phyloP scores from a whole-genome alignment of 208 protist species.

The Leishmania guyanensis region DNA sequence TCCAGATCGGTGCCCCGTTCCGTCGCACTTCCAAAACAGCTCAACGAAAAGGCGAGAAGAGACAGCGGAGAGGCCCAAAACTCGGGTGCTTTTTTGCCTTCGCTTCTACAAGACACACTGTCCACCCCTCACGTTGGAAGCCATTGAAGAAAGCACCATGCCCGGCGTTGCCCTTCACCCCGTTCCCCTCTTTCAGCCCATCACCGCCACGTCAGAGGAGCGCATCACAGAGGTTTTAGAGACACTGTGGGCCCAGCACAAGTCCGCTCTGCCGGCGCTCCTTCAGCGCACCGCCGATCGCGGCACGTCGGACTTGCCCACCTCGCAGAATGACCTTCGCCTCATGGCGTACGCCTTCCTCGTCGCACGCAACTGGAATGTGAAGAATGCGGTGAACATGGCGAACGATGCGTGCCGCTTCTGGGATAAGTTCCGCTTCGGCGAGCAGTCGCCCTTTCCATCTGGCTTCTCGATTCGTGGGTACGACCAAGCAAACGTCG shows the following conservation, averaged over 20 bases:
- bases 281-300: slow-evolving; percentile 22
- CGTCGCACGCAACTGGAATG: slow-evolving; percentile 54
- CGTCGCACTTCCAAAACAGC: background rate
- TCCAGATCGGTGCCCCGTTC: background rate
- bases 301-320: slow-evolving; percentile 30
- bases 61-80: background rate
- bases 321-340: slow-evolving; percentile 44
- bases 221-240: slow-evolving; percentile 57
- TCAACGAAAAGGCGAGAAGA: background rate
- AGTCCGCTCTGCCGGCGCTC: slow-evolving; percentile 21
- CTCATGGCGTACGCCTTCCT: slow-evolving; percentile 65
- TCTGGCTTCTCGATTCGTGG: slow-evolving; percentile 56
- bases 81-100: background rate
- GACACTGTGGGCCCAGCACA: slow-evolving; percentile 27
- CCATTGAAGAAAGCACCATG: background rate
- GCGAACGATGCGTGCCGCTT: slow-evolving; percentile 33
- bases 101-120: background rate
- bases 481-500: slow-evolving; percentile 44
- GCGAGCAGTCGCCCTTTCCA: slow-evolving; percentile 41
- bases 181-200: slow-evolving; percentile 35
- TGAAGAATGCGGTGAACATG: slow-evolving; percentile 69
- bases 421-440: slow-evolving; percentile 35
- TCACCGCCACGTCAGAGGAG: slow-evolving; percentile 53
- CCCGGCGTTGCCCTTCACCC: slow-evolving; percentile 9
- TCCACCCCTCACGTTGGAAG: background rate